A percentile compares a stretch with the other conserved stretches of the same genome.
Evolutionary conservation across 768 basidiomycete genomes (phyloP).

Genomic region (Mycena capillaripes): DNA sequence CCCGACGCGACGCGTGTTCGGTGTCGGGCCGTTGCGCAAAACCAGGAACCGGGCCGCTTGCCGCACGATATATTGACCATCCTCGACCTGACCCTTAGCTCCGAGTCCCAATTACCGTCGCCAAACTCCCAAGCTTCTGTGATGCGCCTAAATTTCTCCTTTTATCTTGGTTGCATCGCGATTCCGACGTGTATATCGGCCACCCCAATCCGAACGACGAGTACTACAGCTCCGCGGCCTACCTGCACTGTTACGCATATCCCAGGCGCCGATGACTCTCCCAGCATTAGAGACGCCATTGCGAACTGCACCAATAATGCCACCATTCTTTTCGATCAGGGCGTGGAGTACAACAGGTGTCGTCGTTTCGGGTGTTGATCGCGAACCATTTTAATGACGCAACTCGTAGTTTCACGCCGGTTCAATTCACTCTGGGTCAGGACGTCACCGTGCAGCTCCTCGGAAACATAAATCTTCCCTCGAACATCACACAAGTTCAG

Average conservation of each 20-base stretch:
- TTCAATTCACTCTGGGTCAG: constrained; percentile 28
- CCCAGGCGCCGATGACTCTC: constrained; percentile 20
- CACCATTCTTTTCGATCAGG: constrained; percentile 28
- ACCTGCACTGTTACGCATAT: constrained; percentile 33
- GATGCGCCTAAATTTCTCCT: neutral
- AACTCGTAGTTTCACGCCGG: constrained; percentile 31
- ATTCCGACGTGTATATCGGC: neutral
- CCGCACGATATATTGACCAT: neutral
- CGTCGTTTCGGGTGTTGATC: neutral
- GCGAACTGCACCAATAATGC: constrained; percentile 32
- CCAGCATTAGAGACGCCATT: constrained; percentile 28
- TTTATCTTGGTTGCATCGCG: constrained; percentile 1
- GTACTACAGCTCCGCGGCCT: constrained; percentile 22
- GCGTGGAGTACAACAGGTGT: constrained; percentile 33
- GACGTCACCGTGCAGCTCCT: constrained; percentile 31
- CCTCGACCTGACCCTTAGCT: neutral
- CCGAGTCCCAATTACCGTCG: no score
- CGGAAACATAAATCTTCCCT: constrained; percentile 35
- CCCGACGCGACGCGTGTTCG: neutral
- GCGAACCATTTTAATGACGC: neutral
- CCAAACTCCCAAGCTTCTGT: neutral
- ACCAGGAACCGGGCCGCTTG: neutral
- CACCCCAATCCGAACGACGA: constrained; percentile 16
- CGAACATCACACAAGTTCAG: constrained; percentile 33
- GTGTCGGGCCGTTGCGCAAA: no score